A percentile compares a stretch with the other conserved stretches of the same genome.
Evolutionary conservation across 192 early-diverging fungal genomes (phyloP).

Genomic region (Backusella mclennaniae): DNA sequence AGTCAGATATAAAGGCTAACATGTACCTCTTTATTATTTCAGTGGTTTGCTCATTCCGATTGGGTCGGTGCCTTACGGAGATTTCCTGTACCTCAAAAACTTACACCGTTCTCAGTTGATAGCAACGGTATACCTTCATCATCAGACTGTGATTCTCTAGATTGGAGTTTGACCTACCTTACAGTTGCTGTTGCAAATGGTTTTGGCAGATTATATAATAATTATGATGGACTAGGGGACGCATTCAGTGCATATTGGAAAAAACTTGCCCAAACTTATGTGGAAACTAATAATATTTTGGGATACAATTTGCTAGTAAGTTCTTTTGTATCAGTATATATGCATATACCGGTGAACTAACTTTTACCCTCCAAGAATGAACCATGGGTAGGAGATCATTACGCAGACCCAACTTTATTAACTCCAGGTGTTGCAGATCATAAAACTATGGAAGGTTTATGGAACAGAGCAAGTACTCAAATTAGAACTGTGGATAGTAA

Average conservation of each 20-base stretch:
- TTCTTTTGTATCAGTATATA: background rate
- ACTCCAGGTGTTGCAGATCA: constrained; percentile 43
- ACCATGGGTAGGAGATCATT: background rate
- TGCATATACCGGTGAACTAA: background rate
- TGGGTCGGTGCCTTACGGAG: constrained; percentile 37
- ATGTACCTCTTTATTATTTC: background rate
- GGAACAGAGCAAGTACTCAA: constrained; percentile 44
- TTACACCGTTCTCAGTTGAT: constrained; percentile 36
- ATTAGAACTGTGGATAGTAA: constrained; percentile 53
- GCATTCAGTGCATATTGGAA: background rate
- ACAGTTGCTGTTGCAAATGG: constrained; percentile 44
- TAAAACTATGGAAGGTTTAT: constrained; percentile 49
- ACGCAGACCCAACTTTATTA: constrained; percentile 42
- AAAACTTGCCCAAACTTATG: background rate
- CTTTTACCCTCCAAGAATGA: background rate
- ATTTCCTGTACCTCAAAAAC: constrained; percentile 39
- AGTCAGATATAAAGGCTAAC: background rate
- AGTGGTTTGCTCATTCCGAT: constrained; percentile 8
- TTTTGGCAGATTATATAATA: constrained; percentile 49
- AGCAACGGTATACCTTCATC: constrained; percentile 38
- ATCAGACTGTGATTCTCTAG: constrained; percentile 37
- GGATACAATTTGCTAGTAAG: background rate
- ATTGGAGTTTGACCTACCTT: constrained; percentile 44
- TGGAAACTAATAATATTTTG: background rate
- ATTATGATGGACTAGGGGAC: background rate